A percentile compares a stretch with the other conserved stretches of the same genome.
These are phyloP conservation scores for Cicer pinnatifidum DNA, from an alignment of 306 rosid species.

Conservation along the genomic window DNA sequence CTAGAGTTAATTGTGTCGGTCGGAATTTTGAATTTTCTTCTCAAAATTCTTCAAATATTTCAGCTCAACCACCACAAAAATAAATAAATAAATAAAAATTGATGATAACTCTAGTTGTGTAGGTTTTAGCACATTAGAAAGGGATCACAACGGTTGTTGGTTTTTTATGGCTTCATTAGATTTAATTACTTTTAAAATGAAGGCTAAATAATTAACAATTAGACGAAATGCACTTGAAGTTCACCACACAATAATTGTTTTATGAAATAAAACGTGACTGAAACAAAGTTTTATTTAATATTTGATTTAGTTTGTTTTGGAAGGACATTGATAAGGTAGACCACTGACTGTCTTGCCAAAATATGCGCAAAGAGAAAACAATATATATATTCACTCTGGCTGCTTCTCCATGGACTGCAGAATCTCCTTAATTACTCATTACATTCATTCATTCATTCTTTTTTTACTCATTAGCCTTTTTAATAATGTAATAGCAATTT, in stretches of 20 bases:
- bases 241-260: too few species aligned
- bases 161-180: slow-evolving; percentile 20
- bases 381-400: background rate
- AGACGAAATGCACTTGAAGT: background rate
- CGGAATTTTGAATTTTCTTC: too few species aligned
- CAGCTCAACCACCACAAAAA: too few species aligned
- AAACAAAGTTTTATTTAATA: too few species aligned
- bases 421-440: background rate
- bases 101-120: background rate
- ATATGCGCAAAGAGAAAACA: slow-evolving; percentile 8
- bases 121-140: slow-evolving; percentile 4
- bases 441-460: background rate
- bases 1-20: too few species aligned
- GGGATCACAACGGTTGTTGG: background rate
- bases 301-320: background rate
- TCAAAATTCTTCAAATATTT: too few species aligned
- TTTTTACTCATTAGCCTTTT: too few species aligned
- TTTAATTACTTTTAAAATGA: slow-evolving; percentile 15
- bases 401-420: slow-evolving; percentile 19
- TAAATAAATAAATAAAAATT: background rate
- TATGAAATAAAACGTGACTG: too few species aligned
- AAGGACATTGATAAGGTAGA: slow-evolving; percentile 12
- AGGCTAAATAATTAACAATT: background rate
- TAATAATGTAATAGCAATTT: too few species aligned
- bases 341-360: slow-evolving; percentile 11